Percentiles rank a stretch among this genome's conserved stretches.
Evolutionary conservation across 768 basidiomycete species (phyloP).

Genomic region (Mycena alexandri): DNA sequence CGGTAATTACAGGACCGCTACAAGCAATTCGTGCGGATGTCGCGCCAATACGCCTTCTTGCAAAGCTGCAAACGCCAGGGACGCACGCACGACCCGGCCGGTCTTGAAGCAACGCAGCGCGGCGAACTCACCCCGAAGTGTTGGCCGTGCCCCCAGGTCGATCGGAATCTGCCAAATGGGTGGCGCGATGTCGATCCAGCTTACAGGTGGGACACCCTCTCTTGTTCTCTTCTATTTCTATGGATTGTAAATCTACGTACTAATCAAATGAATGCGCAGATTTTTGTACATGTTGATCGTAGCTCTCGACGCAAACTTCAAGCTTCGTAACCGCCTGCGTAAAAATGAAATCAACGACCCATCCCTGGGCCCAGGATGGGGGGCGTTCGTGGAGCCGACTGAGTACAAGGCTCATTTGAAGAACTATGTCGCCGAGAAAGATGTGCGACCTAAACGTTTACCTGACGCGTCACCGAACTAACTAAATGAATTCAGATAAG

Average conservation of each 20-base stretch:
- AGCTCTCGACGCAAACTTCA: conserved; percentile 41
- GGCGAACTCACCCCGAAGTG: conserved; percentile 33
- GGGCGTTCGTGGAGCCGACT: conserved; percentile 31
- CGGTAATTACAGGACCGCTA: conserved; percentile 13
- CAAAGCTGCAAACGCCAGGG: conserved; percentile 6
- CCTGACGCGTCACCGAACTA: not conserved
- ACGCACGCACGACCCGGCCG: conserved; percentile 26
- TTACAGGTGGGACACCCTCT: conserved; percentile 8
- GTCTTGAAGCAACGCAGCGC: conserved; percentile 12
- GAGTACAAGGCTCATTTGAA: conserved; percentile 26
- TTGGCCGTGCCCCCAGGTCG: conserved; percentile 38
- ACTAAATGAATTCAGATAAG: conserved; percentile 29
- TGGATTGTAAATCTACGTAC: too few species aligned
- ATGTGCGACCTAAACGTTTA: conserved; percentile 5
- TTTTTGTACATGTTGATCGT: conserved; percentile 28
- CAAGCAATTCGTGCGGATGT: conserved; percentile 17
- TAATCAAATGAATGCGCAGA: too few species aligned
- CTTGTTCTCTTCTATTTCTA: not conserved
- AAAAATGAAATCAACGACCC: conserved; percentile 33
- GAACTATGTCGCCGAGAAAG: conserved; percentile 15
- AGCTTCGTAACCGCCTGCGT: conserved; percentile 29
- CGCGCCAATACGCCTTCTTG: not conserved
- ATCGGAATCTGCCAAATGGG: conserved; percentile 34
- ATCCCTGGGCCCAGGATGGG: conserved; percentile 28
- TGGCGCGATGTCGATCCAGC: conserved; percentile 21